Evolutionary conservation across 2,329 filamentous ascomycete genomes (phyloP), one percentile per base, ranked within the genome.

Genomic region (Coniochaeta prunicola): DNA sequence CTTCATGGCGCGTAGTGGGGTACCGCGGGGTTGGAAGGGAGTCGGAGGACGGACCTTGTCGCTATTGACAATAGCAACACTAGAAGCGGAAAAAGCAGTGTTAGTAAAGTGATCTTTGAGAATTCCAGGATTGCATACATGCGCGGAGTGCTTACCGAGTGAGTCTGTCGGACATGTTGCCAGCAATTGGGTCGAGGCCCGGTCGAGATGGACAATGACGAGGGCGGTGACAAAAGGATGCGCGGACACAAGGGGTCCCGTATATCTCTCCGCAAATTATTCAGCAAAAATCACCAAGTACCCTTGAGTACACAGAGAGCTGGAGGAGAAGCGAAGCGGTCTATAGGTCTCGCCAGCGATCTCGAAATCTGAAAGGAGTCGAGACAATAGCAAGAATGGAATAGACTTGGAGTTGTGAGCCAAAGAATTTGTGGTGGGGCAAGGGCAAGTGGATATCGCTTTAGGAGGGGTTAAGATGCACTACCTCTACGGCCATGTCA

Each of bases 41-140:
- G 69, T 56, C 36, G 13, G 45, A 19, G 40, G 64, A 71, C 78
- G 70, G 74, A 94, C 91, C 88, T 99, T 97, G 88, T 99, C 94
- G 74, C 85, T 89, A 78, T 93, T 97, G 81, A 99, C 91, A 80
- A 99, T 99, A 71, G 94, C 94, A 80, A 99, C 92, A 89, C 94
- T 96, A 71, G 54, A 67, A 17, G 21, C 57, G 59, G 30, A 62
- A 19, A 42, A 54, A 17, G 5, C 26, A n/a, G 13, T n/a, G 65
- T 73, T 58, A 74, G 72, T 56, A 63, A 57, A 34, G 28, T 55
- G 9, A 28, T 38, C n/a, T 19, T n/a, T 31, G 17, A 55, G 24
- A 50, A 42, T 24, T 28, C n/a, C 17, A 42, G 36, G 21, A 53
- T 12, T 26, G 21, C 19, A 42, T 58, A 36, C 7, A 53, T 19